Evolutionary conservation across 257 asterid species (phyloP).

Genomic region (Solanum microdontum): DNA sequence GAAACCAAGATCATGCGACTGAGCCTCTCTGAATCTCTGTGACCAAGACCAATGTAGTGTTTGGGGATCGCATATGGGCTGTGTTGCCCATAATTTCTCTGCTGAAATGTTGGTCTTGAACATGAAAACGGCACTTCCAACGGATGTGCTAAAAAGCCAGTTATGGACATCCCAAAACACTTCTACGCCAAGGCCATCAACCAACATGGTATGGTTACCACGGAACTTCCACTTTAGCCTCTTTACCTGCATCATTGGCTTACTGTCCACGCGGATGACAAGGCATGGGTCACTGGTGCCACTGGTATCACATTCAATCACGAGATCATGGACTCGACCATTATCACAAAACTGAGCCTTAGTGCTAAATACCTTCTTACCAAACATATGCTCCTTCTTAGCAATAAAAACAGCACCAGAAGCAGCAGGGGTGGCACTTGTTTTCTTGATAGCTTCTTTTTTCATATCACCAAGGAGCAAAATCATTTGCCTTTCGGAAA

Average conservation of each 20-base stretch:
- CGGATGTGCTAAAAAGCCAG: slow-evolving; percentile 27
- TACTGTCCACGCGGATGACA: slow-evolving; percentile 25
- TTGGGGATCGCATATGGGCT: slow-evolving; percentile 22
- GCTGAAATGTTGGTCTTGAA: slow-evolving; percentile 31
- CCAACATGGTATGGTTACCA: slow-evolving; percentile 32
- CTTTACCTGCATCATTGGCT: slow-evolving; percentile 36
- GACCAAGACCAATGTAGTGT: slow-evolving; percentile 29
- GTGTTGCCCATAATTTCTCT: slow-evolving; percentile 35
- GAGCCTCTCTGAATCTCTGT: slow-evolving; percentile 24
- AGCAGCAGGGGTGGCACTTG: slow-evolving; percentile 16
- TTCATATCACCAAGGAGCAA: slow-evolving; percentile 31
- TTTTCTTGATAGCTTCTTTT: slow-evolving; percentile 34
- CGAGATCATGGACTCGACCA: slow-evolving; percentile 26
- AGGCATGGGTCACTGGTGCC: slow-evolving; percentile 24
- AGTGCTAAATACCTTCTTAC: slow-evolving; percentile 25
- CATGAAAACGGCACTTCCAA: slow-evolving; percentile 35
- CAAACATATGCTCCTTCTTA: slow-evolving; percentile 33
- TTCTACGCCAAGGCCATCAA: slow-evolving; percentile 30
- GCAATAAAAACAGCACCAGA: slow-evolving; percentile 23
- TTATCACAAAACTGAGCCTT: slow-evolving; percentile 22
- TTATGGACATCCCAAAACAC: slow-evolving; percentile 41
- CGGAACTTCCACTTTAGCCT: slow-evolving; percentile 38
- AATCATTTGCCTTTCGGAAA: slow-evolving; percentile 26
- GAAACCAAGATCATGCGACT: slow-evolving; percentile 26
- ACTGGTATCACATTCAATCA: slow-evolving; percentile 34